These are phyloP conservation scores for Escallonia rubra DNA, from an alignment of 129 eudicot species.

Conservation along the genomic window DNA sequence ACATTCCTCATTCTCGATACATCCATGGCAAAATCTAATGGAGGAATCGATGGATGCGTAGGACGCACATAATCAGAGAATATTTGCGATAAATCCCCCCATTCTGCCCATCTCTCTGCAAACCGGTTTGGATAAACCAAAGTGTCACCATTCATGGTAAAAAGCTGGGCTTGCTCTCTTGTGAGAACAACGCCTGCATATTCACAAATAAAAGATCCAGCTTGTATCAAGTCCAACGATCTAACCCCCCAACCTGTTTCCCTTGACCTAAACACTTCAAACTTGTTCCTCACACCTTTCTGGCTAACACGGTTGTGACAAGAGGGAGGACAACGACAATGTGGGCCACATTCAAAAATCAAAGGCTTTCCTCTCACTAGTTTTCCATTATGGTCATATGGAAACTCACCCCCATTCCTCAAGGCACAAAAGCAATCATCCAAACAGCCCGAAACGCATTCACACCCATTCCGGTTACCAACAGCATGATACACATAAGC, in stretches of 20 bases:
- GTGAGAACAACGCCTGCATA: constrained; percentile 76
- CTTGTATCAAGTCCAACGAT: constrained; percentile 67
- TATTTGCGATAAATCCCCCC: constrained; percentile 76
- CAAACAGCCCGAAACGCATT: constrained; percentile 48
- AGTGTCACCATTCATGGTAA: constrained; percentile 66
- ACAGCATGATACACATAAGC: constrained; percentile 43
- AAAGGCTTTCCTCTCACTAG: constrained; percentile 56
- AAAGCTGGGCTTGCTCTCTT: constrained; percentile 52
- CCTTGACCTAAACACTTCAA: constrained; percentile 72
- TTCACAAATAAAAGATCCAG: constrained; percentile 78
- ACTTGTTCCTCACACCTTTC: constrained; percentile 51
- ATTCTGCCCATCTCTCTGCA: constrained; percentile 71
- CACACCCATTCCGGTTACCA: constrained; percentile 41
- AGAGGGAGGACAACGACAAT: constrained; percentile 58
- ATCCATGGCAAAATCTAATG: constrained; percentile 71
- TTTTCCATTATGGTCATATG: constrained; percentile 59
- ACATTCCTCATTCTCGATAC: constrained; percentile 78
- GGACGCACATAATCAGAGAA: constrained; percentile 52
- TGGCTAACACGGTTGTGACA: constrained; percentile 70
- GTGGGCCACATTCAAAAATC: constrained; percentile 65
- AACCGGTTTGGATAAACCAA: constrained; percentile 72
- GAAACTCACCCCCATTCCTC: constrained; percentile 68
- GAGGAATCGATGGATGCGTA: constrained; percentile 40
- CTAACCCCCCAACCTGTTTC: constrained; percentile 90
- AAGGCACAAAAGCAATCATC: constrained; percentile 49